Conservation (phyloP, 208 protist species). For the Acanthamoeba healyi region DNA sequence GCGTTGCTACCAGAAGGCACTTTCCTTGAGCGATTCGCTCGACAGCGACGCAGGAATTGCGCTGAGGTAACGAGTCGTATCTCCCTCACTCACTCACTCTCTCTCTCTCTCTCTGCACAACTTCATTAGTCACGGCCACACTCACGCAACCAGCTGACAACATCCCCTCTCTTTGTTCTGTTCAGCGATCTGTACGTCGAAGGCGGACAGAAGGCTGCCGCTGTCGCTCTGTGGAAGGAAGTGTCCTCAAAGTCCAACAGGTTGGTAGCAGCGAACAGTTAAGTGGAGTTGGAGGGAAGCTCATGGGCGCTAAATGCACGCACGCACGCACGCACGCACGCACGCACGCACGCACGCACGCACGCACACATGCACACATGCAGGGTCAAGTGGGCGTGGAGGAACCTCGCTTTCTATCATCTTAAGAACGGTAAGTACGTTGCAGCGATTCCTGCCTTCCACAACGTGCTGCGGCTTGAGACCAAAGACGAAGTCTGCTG, state of each 20-base stretch:
- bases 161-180: not conserved
- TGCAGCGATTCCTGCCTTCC: conserved; percentile 36
- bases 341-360: no score
- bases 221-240: conserved; percentile 59
- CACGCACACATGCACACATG: no score
- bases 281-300: no score
- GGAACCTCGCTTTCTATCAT: conserved; percentile 48
- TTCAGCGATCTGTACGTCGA: conserved; percentile 20
- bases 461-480: conserved; percentile 59
- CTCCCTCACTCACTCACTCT: no score
- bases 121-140: no score
- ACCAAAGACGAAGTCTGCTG: conserved; percentile 55
- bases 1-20: conserved; percentile 67
- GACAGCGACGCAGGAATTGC: conserved; percentile 39
- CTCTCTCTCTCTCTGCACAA: no score
- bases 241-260: conserved; percentile 59
- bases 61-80: conserved; percentile 35
- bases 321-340: no score
- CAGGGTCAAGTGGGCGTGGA: conserved; percentile 59
- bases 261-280: not conserved
- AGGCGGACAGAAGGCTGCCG: conserved; percentile 56
- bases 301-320: no score
- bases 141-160: no score
- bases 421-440: conserved; percentile 33
- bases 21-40: conserved; percentile 27